phyloP scores from a whole-genome alignment of 2,329 filamentous ascomycete genomes.

The Pestalotiopsis fici region DNA sequence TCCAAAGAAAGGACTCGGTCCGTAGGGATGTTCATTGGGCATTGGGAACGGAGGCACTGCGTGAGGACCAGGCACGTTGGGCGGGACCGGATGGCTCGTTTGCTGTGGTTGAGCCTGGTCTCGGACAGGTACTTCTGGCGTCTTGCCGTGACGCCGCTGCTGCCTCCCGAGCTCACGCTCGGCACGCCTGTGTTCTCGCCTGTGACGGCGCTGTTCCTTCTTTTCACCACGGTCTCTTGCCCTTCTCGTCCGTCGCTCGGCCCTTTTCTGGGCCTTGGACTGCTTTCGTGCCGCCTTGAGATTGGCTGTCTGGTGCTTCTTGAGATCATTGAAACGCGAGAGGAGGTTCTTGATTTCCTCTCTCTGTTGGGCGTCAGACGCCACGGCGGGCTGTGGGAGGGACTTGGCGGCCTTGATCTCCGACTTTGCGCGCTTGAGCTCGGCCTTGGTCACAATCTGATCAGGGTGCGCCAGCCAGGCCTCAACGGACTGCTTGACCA shows the following conservation, averaged over 20 bases:
- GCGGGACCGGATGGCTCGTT: background rate
- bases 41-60: background rate
- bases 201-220: slow-evolving; percentile 28
- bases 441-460: slow-evolving; percentile 46
- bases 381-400: slow-evolving; percentile 4
- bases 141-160: background rate
- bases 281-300: slow-evolving; percentile 30
- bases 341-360: slow-evolving; percentile 46
- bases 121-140: background rate
- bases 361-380: background rate
- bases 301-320: slow-evolving; percentile 34
- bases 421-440: slow-evolving; percentile 40
- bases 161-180: slow-evolving; percentile 4
- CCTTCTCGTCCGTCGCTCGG: slow-evolving; percentile 4
- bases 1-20: slow-evolving; percentile 2
- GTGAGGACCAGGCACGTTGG: background rate
- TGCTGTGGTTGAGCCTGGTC: background rate
- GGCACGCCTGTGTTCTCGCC: slow-evolving; percentile 29
- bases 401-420: slow-evolving; percentile 43
- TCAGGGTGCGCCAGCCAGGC: slow-evolving; percentile 53
- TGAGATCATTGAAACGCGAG: slow-evolving; percentile 42
- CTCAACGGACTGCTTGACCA: slow-evolving; percentile 43
- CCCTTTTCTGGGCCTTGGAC: slow-evolving; percentile 18
- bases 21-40: background rate
- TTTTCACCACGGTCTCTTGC: slow-evolving; percentile 24